Conservation (phyloP, 352 stramenopile genomes). For the Elongisporangium prolatum region DNA sequence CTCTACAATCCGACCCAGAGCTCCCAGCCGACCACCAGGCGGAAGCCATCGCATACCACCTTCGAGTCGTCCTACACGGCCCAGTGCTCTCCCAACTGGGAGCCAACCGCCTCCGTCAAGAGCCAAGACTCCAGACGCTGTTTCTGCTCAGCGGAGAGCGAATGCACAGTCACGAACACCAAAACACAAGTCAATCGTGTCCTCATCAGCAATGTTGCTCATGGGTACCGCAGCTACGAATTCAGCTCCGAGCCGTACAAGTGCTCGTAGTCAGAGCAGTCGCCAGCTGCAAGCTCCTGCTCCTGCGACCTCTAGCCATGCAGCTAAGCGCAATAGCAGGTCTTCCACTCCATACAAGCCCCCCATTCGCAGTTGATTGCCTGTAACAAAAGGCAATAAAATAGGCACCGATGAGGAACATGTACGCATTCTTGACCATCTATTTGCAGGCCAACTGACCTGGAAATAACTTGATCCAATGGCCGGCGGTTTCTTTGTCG, state of each 20-base stretch:
- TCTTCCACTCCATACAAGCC: not conserved
- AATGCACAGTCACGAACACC: not conserved
- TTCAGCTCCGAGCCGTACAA: not conserved
- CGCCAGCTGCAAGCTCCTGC: conserved; percentile 1
- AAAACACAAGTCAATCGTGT: conserved; percentile 1
- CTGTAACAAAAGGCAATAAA: not conserved
- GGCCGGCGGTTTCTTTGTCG: no score
- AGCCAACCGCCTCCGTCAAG: not conserved
- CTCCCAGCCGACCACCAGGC: not conserved
- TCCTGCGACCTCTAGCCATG: not conserved
- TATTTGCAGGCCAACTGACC: not conserved
- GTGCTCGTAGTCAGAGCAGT: not conserved
- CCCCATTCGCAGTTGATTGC: not conserved
- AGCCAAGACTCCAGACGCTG: not conserved
- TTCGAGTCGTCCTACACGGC: not conserved
- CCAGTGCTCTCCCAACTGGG: not conserved
- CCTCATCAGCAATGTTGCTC: conserved; percentile 7
- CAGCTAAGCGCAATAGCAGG: not conserved
- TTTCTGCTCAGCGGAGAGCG: not conserved
- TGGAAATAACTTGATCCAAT: not conserved
- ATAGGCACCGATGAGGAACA: not conserved
- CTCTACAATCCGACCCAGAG: not conserved
- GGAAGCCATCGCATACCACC: not conserved
- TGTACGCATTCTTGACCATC: not conserved
- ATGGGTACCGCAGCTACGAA: not conserved